Evolutionary conservation across 257 asterid genomes (phyloP).

Genomic region (Salvia hispanica): DNA sequence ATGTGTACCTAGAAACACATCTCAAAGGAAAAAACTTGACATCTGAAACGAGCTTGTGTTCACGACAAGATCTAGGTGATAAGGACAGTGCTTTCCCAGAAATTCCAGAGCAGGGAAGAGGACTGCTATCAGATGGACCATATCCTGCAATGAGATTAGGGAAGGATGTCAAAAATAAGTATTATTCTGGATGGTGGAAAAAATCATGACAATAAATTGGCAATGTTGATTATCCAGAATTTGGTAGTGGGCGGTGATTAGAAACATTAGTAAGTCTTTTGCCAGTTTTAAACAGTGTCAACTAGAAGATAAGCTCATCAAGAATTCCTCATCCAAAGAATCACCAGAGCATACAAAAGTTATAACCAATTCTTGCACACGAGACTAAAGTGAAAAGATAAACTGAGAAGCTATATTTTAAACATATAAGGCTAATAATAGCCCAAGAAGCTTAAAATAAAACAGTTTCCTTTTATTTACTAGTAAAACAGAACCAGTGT

Average conservation of each 20-base stretch:
- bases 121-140: constrained; percentile 59
- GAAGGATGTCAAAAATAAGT: constrained; percentile 18
- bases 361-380: constrained; percentile 5
- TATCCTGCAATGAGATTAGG: constrained; percentile 50
- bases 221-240: constrained; percentile 1
- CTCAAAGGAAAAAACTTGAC: constrained; percentile 45
- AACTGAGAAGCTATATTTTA: background rate
- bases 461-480: background rate
- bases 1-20: constrained; percentile 42
- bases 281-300: background rate
- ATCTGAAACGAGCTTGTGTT: constrained; percentile 40
- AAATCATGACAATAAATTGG: background rate
- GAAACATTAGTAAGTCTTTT: background rate
- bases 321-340: background rate
- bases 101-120: constrained; percentile 59
- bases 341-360: constrained; percentile 4
- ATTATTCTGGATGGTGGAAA: background rate
- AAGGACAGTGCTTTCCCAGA: constrained; percentile 58
- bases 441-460: background rate
- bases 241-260: background rate
- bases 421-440: background rate
- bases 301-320: background rate
- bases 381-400: background rate
- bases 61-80: constrained; percentile 44
- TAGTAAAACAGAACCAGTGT: background rate